Base-by-base conservation (phyloP, 2,329 filamentous ascomycete genomes). In the Setomelanomma holmii region DNA sequence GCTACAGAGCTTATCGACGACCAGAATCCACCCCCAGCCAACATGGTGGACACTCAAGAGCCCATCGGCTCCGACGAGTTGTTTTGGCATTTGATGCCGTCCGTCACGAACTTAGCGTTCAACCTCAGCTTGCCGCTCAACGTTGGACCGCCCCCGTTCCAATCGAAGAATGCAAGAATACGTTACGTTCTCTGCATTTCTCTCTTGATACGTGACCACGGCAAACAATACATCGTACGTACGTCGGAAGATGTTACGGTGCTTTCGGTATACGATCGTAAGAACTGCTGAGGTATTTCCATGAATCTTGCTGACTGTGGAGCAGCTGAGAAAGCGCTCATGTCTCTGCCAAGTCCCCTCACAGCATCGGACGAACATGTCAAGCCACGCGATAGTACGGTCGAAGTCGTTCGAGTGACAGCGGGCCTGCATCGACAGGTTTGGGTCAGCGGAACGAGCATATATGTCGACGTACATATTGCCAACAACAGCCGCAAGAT, bases 371-470 rank as follows among this genome's bases (percentile, higher is more conserved):
- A 83, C 51, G 80, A 82, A 55, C 74, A 79, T 56, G 54, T 69
- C 5, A 67, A 79, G 27, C 71, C 76, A 22, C 73, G 74, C 22
- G 72, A 77, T 35, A 68, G 65, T 22, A 69, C 69, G 1, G 52
- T 77, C 1, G 80, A 83, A 52, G 75, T 73, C 8, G 67, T 83
- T 20, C 75, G 74, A 47, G 64, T 83, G 16, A 83, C 81, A 17
- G 82, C 82, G 22, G 81, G 81, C 5, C 62, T 84, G 7, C 82
- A 84, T 63, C 77, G 82, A n/a, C 82, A 84, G 65, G 82, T 83
- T 22, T 84, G 82, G 82, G 80, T 84, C 47, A 83, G 80, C 57
- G 82, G 82, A 14, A 80, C 80, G 19, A 80, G 74, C 57, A 79
- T 84, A 27, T 84, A 83, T 53, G 78, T 82, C 14, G 82, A 84